phyloP scores from a whole-genome alignment of 306 rosid species.

The Ceratonia siliqua region DNA sequence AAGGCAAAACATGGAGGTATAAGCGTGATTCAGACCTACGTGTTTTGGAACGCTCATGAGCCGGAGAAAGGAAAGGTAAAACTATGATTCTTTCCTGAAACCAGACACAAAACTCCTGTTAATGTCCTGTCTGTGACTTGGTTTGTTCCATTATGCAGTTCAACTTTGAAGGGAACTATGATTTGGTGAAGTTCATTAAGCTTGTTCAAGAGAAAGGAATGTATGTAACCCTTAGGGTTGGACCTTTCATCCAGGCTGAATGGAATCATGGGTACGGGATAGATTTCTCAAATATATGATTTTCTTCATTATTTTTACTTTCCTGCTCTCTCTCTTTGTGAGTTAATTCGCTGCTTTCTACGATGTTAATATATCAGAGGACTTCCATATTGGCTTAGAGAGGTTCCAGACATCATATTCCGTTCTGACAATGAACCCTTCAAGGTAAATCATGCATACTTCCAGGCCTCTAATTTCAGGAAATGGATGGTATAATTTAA shows the following conservation, averaged over 20 bases:
- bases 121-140: background rate
- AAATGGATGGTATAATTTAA: background rate
- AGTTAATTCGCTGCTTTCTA: background rate
- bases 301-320: background rate
- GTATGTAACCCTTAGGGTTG: slow-evolving; percentile 82
- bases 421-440: slow-evolving; percentile 73
- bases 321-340: background rate
- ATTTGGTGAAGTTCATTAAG: slow-evolving; percentile 67
- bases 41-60: slow-evolving; percentile 91
- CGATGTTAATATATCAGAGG: slow-evolving; percentile 58
- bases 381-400: slow-evolving; percentile 95
- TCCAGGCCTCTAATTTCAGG: background rate
- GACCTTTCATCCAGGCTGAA: slow-evolving; percentile 98
- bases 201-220: slow-evolving; percentile 54
- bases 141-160: slow-evolving; percentile 45
- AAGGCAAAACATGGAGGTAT: slow-evolving; percentile 80
- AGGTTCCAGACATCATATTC: slow-evolving; percentile 70
- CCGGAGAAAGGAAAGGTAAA: slow-evolving; percentile 69
- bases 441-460: slow-evolving; percentile 56
- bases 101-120: background rate
- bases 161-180: slow-evolving; percentile 52
- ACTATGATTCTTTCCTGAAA: background rate
- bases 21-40: slow-evolving; percentile 80
- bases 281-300: slow-evolving; percentile 7
- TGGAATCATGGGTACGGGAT: slow-evolving; percentile 88